Base-by-base conservation (phyloP, 2,329 filamentous ascomycete species). In the Nigrospora osmanthi region DNA sequence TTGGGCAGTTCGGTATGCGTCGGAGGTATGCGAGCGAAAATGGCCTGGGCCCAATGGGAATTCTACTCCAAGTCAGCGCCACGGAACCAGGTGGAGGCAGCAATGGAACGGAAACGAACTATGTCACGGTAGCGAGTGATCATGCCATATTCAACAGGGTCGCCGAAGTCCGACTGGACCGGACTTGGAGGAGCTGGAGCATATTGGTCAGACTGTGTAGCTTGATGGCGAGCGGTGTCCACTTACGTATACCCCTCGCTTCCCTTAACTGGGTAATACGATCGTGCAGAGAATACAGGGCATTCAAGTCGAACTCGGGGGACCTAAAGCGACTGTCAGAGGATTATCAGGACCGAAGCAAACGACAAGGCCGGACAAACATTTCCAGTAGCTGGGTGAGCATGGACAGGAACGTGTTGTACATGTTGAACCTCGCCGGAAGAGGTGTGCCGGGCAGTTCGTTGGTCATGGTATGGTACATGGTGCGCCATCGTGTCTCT, bases 31-130 rank as follows among this genome's bases (percentile, higher is more conserved):
- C 73, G 64, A 1, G 74, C 73, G 50, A 83, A 82, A 19, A 83
- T 78, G 35, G 75, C 69, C 52, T 80, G 72, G 6, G 78, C 76
- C 80, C 80, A 83, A 54, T 83, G 78, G 5, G 67, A 61, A 41
- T 63, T 64, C 75, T 80, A 35, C 28, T 28, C 9, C 44, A 35
- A 11, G 23, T 28, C 23, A 28, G 23, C 23, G 10, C 10, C 5
- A 28, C 2, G 23, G 9, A 16, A 35, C 15, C 35, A 7, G 35
- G 17, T 11, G 35, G 7, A n/a, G 35, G n/a, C 17, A n/a, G 35
- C n/a, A 36, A 17, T n/a, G 35, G 23, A 23, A 10, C 9, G 23
- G 23, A 10, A 28, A 28, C 23, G 6, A 7, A 28, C 23, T 6
- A 28, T 28, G 23, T 28, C 23, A 2, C 23, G 23, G 23, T 10